Evolutionary conservation across 2,329 filamentous ascomycete species (phyloP).

Genomic region (Colletotrichum magnum): DNA sequence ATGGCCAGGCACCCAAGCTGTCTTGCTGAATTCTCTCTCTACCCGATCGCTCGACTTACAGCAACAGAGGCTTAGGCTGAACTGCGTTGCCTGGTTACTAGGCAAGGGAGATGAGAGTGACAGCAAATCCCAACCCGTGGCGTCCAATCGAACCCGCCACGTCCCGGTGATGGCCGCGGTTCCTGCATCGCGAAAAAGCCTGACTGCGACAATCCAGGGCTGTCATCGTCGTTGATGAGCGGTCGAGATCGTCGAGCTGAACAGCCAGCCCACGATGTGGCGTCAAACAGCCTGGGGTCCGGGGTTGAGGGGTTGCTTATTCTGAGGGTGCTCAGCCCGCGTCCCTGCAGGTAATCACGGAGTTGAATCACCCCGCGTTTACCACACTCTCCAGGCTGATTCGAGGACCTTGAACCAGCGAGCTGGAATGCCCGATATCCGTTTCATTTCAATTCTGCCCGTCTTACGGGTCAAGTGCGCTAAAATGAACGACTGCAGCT

Average conservation of each 20-base stretch:
- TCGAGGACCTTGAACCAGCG: background rate
- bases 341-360: conserved; percentile 23
- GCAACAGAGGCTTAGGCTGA: too few species aligned
- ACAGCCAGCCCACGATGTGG: conserved; percentile 6
- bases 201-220: too few species aligned
- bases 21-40: too few species aligned
- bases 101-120: conserved; percentile 7
- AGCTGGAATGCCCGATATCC: background rate
- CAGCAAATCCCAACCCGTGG: conserved; percentile 6
- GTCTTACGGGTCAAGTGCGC: background rate
- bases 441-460: background rate
- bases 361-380: conserved; percentile 15
- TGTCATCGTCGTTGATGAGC: background rate
- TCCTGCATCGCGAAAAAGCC: conserved; percentile 12
- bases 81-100: too few species aligned
- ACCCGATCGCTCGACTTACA: too few species aligned
- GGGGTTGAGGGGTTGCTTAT: conserved; percentile 24
- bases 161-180: background rate
- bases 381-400: conserved; percentile 8
- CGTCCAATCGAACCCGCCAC: conserved; percentile 18
- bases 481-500: background rate
- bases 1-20: too few species aligned
- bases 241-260: background rate
- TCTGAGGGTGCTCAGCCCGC: conserved; percentile 1
- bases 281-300: conserved; percentile 2